A percentile compares a stretch with the other conserved stretches of the same genome.
Conservation (phyloP, 1,139 yeast genomes). For the Hemisphaericaspora xylanilytica region DNA sequence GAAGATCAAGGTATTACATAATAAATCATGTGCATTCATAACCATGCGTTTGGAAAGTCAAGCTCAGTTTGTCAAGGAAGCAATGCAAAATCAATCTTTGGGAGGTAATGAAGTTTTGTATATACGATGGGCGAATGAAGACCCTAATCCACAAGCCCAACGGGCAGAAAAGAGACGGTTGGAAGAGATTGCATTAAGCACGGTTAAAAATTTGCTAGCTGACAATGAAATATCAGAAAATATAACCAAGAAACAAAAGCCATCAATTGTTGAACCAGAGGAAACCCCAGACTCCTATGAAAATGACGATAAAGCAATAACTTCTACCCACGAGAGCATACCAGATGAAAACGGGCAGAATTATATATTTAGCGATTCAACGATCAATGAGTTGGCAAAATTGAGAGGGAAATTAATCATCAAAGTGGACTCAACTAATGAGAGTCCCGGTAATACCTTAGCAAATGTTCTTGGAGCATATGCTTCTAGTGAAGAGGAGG, state of each 20-base stretch:
- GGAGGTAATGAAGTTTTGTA: conserved; percentile 59
- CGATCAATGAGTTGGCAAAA: conserved; percentile 12
- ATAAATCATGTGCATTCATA: conserved; percentile 76
- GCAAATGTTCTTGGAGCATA: conserved; percentile 17
- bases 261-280: conserved; percentile 15
- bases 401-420: conserved; percentile 7
- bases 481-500: conserved; percentile 27
- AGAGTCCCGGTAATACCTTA: conserved; percentile 8
- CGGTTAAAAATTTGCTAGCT: conserved; percentile 30
- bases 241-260: conserved; percentile 1
- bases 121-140: conserved; percentile 89
- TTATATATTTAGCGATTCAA: conserved; percentile 9
- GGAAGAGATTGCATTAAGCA: conserved; percentile 35
- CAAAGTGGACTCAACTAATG: conserved; percentile 7
- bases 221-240: conserved; percentile 8
- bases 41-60: conserved; percentile 63
- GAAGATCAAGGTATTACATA: conserved; percentile 57
- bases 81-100: conserved; percentile 80
- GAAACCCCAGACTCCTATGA: conserved; percentile 13
- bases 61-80: conserved; percentile 95
- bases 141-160: conserved; percentile 73
- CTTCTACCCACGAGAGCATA: not conserved
- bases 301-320: conserved; percentile 1
- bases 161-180: conserved; percentile 43
- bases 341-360: not conserved